These are phyloP conservation scores for Friedmanniomyces simplex DNA, from an alignment of 495 filamentous ascomycete genomes.

Conservation along the genomic window DNA sequence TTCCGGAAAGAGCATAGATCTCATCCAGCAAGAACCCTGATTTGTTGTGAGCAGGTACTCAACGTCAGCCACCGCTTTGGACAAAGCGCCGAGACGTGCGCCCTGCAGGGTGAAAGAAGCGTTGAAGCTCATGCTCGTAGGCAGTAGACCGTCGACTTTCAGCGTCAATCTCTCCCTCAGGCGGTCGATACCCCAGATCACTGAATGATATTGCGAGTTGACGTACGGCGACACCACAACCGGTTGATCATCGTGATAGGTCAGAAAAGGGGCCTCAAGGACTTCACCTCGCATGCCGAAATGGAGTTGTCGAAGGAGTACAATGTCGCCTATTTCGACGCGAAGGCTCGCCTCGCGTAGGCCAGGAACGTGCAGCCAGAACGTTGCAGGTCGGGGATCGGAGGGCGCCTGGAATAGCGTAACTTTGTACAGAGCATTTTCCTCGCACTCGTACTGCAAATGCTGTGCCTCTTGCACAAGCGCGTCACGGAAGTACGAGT, in stretches of 20 bases:
- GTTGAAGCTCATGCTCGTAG: conserved; percentile 32
- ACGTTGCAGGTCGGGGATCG: conserved; percentile 4
- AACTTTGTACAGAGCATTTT: conserved; percentile 19
- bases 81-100: conserved; percentile 20
- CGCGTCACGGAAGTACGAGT: conserved; percentile 19
- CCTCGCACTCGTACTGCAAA: conserved; percentile 14
- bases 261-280: neutral
- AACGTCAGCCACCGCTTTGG: conserved; percentile 23
- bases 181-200: conserved; percentile 31
- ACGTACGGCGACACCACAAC: neutral
- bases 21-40: conserved; percentile 28
- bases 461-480: conserved; percentile 11
- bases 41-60: conserved; percentile 19
- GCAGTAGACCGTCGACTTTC: conserved; percentile 27
- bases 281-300: conserved; percentile 8
- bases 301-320: conserved; percentile 20
- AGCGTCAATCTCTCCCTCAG: conserved; percentile 27
- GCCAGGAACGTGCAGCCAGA: conserved; percentile 18
- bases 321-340: conserved; percentile 20
- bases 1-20: conserved; percentile 42
- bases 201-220: conserved; percentile 21
- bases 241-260: conserved; percentile 19
- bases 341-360: conserved; percentile 19
- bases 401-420: neutral
- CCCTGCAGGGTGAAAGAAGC: conserved; percentile 30